Evolutionary conservation across 2,329 filamentous ascomycete genomes (phyloP).

Genomic region (Hymenoscyphus fructigenus): DNA sequence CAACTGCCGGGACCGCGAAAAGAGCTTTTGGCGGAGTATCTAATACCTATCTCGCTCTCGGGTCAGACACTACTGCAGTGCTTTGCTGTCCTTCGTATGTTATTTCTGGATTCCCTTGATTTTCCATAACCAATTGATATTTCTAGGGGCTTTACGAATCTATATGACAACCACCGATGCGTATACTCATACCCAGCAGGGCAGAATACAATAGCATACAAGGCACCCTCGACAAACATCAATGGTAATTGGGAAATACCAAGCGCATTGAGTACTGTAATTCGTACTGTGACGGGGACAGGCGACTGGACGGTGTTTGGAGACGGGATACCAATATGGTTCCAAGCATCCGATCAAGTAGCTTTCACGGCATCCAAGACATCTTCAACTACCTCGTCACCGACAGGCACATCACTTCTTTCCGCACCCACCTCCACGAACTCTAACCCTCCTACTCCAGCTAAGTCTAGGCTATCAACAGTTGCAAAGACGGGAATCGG

Average conservation of each 20-base stretch:
- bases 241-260: not conserved
- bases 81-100: slow-evolving; percentile 9
- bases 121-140: not conserved
- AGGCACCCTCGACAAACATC: not conserved
- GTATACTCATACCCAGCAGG: not conserved
- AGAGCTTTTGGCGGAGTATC: not conserved
- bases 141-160: not conserved
- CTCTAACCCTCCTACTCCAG: not conserved
- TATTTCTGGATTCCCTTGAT: not conserved
- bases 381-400: not conserved
- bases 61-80: slow-evolving; percentile 1
- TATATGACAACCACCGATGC: not conserved
- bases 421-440: not conserved
- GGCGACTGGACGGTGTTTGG: slow-evolving; percentile 7
- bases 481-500: not conserved
- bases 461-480: not conserved
- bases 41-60: not conserved
- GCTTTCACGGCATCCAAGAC: slow-evolving; percentile 2
- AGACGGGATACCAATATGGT: slow-evolving; percentile 12
- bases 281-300: not conserved
- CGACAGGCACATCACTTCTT: not conserved
- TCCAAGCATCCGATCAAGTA: slow-evolving; percentile 7
- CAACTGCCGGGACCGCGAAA: not conserved
- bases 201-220: not conserved
- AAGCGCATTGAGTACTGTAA: not conserved